Base-by-base conservation (phyloP, 129 eudicot genomes). In the Lonicera japonica region DNA sequence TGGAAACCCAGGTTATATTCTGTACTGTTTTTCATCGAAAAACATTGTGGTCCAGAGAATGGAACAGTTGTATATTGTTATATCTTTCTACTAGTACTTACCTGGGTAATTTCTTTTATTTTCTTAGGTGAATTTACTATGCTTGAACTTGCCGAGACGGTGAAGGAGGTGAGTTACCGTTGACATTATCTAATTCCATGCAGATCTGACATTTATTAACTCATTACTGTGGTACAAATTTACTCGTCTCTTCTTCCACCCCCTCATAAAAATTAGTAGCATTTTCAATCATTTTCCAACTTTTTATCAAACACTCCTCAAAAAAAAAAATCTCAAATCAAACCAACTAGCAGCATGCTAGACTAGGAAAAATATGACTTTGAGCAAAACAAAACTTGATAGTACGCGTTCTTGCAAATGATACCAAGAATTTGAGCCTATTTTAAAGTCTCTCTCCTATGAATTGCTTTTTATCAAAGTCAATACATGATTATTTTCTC, bases 121-220 rank as follows among this genome's bases (percentile, higher is more conserved):
- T 15, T 0, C 15, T 25, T 62, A 75, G 81, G 92, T 68, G 95
- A 87, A 87, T 87, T 87, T 54, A 87, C 95, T 13, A 87, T 87
- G 92, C 67, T 87, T 83, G 95, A 87, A 76, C 92, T 87, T 36
- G 95, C 95, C 15, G 88, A 87, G 80, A 81, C 75, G 4, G 94
- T 85, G 57, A 81, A 85, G 69, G 94, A 85, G 94, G 94, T 81
- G 22, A 63, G 75, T 61, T 16, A 20, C 16, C 38, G 14, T 47
- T 47, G 53, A 14, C n/a, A 11, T 43, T 10, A 43, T 50, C 55
- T 14, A 16, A 14, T 17, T 50, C n/a, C 55, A 29, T 50, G 19
- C 55, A 10, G 4, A 45, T 45, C 13, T 50, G 55, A 15, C 20
- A n/a, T 34, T 54, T 14, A 14, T 14, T 41, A 34, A 53, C 7